These are phyloP conservation scores for Phytophthora pseudosyringae DNA, from an alignment of 352 stramenopile genomes.

Conservation along the genomic window DNA sequence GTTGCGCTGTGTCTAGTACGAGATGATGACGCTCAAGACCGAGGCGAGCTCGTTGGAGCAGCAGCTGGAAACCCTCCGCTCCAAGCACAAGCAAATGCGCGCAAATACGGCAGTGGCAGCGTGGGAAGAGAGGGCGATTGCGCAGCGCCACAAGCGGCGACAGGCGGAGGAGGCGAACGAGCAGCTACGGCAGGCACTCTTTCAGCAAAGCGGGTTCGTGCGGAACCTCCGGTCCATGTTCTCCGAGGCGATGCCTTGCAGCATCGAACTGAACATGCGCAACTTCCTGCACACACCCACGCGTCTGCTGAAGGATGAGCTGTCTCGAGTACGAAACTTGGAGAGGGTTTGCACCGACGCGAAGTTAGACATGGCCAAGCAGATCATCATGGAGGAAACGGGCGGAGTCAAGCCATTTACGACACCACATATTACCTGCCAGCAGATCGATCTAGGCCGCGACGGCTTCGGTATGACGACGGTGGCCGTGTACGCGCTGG, in stretches of 20 bases:
- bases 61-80: slow-evolving; percentile 45
- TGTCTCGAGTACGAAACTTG: slow-evolving; percentile 27
- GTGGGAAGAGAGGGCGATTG: slow-evolving; percentile 54
- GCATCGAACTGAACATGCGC: slow-evolving; percentile 37
- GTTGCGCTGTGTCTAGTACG: slow-evolving; percentile 9
- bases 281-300: slow-evolving; percentile 38
- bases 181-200: slow-evolving; percentile 36
- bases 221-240: slow-evolving; percentile 37
- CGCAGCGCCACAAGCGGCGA: slow-evolving; percentile 46
- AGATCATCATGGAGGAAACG: slow-evolving; percentile 38
- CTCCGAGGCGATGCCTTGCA: slow-evolving; percentile 24
- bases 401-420: slow-evolving; percentile 18
- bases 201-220: slow-evolving; percentile 34
- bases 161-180: slow-evolving; percentile 37
- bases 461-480: slow-evolving; percentile 41
- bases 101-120: slow-evolving; percentile 31
- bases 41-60: slow-evolving; percentile 48
- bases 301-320: slow-evolving; percentile 24
- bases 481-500: slow-evolving; percentile 34
- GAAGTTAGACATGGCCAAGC: slow-evolving; percentile 36
- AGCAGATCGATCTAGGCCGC: slow-evolving; percentile 26
- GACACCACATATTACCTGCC: slow-evolving; percentile 25
- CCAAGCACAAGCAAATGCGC: slow-evolving; percentile 45
- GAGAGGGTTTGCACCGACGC: slow-evolving; percentile 32
- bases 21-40: slow-evolving; percentile 46